Percentiles rank a stretch among this genome's conserved stretches.
Conservation (phyloP, 2,329 filamentous ascomycete genomes). For the Cercospora citrullina region DNA sequence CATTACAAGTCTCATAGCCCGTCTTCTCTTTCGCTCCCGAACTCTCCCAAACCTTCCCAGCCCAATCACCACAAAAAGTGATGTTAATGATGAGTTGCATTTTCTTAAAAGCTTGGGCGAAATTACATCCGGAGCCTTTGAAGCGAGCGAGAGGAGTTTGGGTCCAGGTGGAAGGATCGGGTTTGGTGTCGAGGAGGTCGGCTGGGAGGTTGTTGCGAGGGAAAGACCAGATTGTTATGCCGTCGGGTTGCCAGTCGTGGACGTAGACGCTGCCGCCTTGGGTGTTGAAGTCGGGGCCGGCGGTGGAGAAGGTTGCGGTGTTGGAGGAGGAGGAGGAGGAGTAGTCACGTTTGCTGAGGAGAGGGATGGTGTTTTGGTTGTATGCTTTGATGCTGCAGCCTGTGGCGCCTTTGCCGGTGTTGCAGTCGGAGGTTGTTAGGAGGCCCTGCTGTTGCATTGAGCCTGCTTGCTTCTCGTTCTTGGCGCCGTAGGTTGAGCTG, state of each 20-base stretch:
- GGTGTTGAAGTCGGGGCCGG: slow-evolving; percentile 55
- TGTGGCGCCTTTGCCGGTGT: slow-evolving; percentile 43
- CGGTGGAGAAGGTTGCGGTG: slow-evolving; percentile 33
- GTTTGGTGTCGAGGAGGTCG: slow-evolving; percentile 60
- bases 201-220: slow-evolving; percentile 63
- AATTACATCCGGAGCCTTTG: slow-evolving; percentile 64
- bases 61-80: slow-evolving; percentile 87
- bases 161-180: slow-evolving; percentile 69
- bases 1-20: slow-evolving; percentile 63
- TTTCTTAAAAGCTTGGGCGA: slow-evolving; percentile 66
- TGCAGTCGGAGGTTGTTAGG: slow-evolving; percentile 35
- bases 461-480: neutral
- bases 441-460: slow-evolving; percentile 25
- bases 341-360: slow-evolving; percentile 19
- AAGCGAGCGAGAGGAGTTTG: slow-evolving; percentile 66
- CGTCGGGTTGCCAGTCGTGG: slow-evolving; percentile 64
- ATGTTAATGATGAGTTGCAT: slow-evolving; percentile 80
- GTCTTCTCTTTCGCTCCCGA: slow-evolving; percentile 60
- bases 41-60: slow-evolving; percentile 65
- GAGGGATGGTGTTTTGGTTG: slow-evolving; percentile 50
- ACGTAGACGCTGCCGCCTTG: slow-evolving; percentile 50
- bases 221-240: slow-evolving; percentile 83
- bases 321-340: neutral
- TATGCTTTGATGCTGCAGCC: slow-evolving; percentile 51
- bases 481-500: neutral